Base-by-base conservation (phyloP, 148 eudicot genomes). In the Fagopyrum homotropicum region DNA sequence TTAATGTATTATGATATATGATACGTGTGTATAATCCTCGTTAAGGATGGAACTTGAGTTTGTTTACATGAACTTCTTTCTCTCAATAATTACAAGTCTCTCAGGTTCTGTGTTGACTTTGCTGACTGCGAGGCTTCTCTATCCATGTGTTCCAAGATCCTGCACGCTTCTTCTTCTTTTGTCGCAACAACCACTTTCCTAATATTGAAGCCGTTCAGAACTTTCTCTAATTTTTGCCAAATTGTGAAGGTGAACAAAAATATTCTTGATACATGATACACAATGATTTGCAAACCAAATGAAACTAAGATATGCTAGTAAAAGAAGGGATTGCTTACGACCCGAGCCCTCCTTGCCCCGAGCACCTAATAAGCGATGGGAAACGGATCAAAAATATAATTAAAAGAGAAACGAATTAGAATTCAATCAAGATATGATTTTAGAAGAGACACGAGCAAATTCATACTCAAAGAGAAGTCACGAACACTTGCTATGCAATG, bases 181-280 rank as follows among this genome's bases (percentile, higher is more conserved):
- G 95, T 90, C n/a, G 88, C 89, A 1, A 93, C 93, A 75, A 92
- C 93, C 17, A 90, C 98, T 76, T 86, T 92, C 51, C 96, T 83
- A 68, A 92, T 85, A 68, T 68, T 82, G 69, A 80, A 78, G 45
- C 82, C 87, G 45, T 80, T 78, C 11, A 78, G 84, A 46, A 54
- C 79, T 30, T 86, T 82, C 79, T 90, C 86, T 26, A 90, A 88
- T 79, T 90, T 91, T n/a, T 89, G 85, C 22, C 80, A 82, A 50
- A 92, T 82, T 3, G 98, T 92, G 86, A 92, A 92, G 15, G 93
- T 89, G 89, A 92, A 92, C 88, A 88, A 87, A 77, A 92, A 92
- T 79, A 80, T 90, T 81, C 90, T 92, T 15, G 98, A 92, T 40
- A 90, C 90, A 95, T 92, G 86, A 70, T 8, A 22, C 60, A n/a